phyloP scores from a whole-genome alignment of 176 grass and related monocot species.

The Thalia dealbata region DNA sequence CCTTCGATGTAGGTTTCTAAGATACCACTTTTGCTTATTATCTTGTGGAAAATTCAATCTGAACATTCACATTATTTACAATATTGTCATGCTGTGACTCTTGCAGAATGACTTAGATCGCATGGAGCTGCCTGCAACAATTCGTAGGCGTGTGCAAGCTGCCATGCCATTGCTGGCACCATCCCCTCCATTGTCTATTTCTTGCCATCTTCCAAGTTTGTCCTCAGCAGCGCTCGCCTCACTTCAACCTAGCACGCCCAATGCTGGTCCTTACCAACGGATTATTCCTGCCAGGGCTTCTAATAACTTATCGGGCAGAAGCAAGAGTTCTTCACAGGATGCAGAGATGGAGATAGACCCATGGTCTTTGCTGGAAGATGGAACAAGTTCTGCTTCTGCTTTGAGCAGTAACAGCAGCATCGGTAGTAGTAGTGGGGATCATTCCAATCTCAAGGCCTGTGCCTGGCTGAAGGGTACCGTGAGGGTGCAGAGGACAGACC shows the following conservation, averaged over 20 bases:
- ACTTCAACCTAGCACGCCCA: constrained; percentile 1
- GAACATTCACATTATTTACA: background rate
- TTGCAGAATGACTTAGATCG: constrained; percentile 71
- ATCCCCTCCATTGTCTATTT: constrained; percentile 30
- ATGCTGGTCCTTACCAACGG: constrained; percentile 45
- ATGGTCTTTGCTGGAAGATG: constrained; percentile 86
- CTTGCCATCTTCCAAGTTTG: constrained; percentile 57
- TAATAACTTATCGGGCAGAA: constrained; percentile 50
- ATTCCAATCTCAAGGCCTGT: constrained; percentile 73
- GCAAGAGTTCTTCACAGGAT: constrained; percentile 51
- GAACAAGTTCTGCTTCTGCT: constrained; percentile 50
- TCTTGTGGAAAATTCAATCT: too few species aligned
- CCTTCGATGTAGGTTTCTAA: background rate
- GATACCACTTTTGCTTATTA: too few species aligned
- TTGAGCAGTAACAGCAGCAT: constrained; percentile 32
- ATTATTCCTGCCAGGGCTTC: constrained; percentile 29
- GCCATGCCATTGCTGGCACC: constrained; percentile 75
- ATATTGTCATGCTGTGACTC: constrained; percentile 2
- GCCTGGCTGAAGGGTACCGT: constrained; percentile 95
- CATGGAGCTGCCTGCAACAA: constrained; percentile 69
- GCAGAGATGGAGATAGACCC: constrained; percentile 80
- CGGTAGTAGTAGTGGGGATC: constrained; percentile 34
- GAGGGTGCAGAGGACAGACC: constrained; percentile 75
- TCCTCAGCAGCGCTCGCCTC: constrained; percentile 37
- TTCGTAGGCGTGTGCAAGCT: constrained; percentile 70